Percentiles rank a stretch among this genome's conserved stretches.
phyloP scores from a whole-genome alignment of 345 rosid genomes.

The Lagerstroemia speciosa region DNA sequence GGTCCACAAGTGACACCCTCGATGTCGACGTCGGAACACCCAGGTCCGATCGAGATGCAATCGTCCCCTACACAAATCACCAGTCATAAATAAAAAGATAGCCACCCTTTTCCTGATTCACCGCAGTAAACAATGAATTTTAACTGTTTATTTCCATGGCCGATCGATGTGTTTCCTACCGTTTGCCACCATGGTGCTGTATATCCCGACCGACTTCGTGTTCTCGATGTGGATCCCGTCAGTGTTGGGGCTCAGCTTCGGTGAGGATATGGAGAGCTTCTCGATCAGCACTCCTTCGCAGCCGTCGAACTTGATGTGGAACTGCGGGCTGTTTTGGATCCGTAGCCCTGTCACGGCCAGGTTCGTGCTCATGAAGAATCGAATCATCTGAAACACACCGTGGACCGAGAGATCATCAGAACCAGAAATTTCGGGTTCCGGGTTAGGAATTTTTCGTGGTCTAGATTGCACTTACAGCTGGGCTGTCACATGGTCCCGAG shows the following conservation, averaged over 20 bases:
- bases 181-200: conserved; percentile 65
- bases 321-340: conserved; percentile 89
- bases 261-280: conserved; percentile 57
- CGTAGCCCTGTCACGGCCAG: conserved; percentile 51
- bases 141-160: too few species aligned
- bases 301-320: conserved; percentile 95
- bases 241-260: conserved; percentile 91
- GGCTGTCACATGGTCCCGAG: conserved; percentile 74
- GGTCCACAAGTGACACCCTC: conserved; percentile 79
- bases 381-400: conserved; percentile 43
- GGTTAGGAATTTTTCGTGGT: too few species aligned
- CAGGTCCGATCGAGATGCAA: conserved; percentile 79
- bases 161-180: conserved; percentile 30
- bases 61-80: conserved; percentile 53
- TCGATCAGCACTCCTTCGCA: conserved; percentile 72
- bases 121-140: background rate
- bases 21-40: conserved; percentile 59
- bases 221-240: conserved; percentile 87
- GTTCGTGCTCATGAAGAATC: conserved; percentile 95
- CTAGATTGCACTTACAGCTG: conserved; percentile 49
- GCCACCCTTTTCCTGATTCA: background rate
- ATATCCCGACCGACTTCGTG: conserved; percentile 70
- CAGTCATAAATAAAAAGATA: background rate
- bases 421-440: background rate
- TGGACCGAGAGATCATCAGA: background rate